These are phyloP conservation scores for Fusarium ambrosium DNA, from an alignment of 2,329 filamentous ascomycete genomes.

Conservation along the genomic window DNA sequence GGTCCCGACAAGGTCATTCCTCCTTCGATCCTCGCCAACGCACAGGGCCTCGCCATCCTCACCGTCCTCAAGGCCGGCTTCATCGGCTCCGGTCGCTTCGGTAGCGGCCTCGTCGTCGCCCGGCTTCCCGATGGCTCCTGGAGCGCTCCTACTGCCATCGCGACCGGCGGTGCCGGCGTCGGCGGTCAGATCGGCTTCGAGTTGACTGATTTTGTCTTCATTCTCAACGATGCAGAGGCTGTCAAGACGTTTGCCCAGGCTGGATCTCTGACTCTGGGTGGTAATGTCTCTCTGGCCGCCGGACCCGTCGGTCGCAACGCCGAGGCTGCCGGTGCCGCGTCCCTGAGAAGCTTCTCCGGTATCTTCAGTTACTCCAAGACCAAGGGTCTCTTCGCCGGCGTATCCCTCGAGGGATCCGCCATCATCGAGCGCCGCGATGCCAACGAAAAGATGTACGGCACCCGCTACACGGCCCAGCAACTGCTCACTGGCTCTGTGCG, in stretches of 20 bases:
- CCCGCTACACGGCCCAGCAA: slow-evolving; percentile 83
- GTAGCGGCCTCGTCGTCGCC: slow-evolving; percentile 85
- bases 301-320: slow-evolving; percentile 95
- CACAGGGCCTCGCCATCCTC: slow-evolving; percentile 90
- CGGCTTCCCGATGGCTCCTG: slow-evolving; percentile 82
- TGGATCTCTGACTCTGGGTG: slow-evolving; percentile 91
- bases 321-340: slow-evolving; percentile 94
- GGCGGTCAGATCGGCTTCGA: slow-evolving; percentile 91
- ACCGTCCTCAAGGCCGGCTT: slow-evolving; percentile 91
- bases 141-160: slow-evolving; percentile 86
- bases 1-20: slow-evolving; percentile 98
- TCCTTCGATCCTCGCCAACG: slow-evolving; percentile 87
- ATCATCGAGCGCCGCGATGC: slow-evolving; percentile 96
- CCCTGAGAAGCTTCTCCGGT: slow-evolving; percentile 87
- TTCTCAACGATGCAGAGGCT: slow-evolving; percentile 90
- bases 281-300: slow-evolving; percentile 95
- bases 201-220: slow-evolving; percentile 96
- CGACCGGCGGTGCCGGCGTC: slow-evolving; percentile 84
- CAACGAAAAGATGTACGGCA: slow-evolving; percentile 95
- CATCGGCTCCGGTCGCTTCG: slow-evolving; percentile 84
- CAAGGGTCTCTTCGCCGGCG: slow-evolving; percentile 95
- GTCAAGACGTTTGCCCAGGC: slow-evolving; percentile 95
- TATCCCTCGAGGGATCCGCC: slow-evolving; percentile 92
- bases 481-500: slow-evolving; percentile 83
- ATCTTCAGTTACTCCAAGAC: slow-evolving; percentile 99